Evolutionary conservation across 345 rosid species (phyloP).

Genomic region (Eucalyptus curtisii): DNA sequence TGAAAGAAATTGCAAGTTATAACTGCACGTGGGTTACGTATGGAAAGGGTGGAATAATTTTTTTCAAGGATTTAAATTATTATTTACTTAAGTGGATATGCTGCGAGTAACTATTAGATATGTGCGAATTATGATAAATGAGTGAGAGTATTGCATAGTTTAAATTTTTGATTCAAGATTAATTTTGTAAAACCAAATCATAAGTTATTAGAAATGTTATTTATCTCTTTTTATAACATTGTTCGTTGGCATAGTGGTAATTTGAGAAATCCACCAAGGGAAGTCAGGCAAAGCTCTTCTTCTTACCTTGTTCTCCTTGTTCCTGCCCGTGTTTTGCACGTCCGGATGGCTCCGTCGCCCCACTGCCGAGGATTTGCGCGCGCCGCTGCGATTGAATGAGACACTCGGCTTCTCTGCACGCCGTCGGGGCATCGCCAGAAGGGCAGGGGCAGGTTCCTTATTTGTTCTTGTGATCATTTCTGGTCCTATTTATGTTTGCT

Average conservation of each 20-base stretch:
- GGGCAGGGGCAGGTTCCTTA: not conserved
- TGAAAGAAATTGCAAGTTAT: not conserved
- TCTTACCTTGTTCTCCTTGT: not conserved
- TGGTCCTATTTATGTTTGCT: not conserved
- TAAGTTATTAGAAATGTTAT: not conserved
- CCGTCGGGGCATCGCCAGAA: constrained; percentile 15
- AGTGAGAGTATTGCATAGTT: not conserved
- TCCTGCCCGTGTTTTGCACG: not conserved
- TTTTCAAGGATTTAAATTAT: not conserved
- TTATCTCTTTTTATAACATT: too few species aligned
- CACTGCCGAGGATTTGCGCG: not conserved
- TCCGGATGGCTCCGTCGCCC: not conserved
- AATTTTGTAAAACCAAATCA: not conserved
- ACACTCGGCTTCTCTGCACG: constrained; percentile 19
- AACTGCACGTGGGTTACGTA: not conserved
- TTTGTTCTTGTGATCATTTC: not conserved
- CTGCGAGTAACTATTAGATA: not conserved
- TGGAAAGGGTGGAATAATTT: not conserved
- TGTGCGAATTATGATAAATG: not conserved
- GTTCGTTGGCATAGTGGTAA: too few species aligned
- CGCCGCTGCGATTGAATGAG: not conserved
- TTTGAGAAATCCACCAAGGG: too few species aligned
- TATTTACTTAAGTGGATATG: not conserved
- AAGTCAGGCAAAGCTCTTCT: too few species aligned
- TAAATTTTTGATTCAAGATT: not conserved